Base-by-base conservation (phyloP, 805 yeast genomes). In the Yamadazyma ubonensis region DNA sequence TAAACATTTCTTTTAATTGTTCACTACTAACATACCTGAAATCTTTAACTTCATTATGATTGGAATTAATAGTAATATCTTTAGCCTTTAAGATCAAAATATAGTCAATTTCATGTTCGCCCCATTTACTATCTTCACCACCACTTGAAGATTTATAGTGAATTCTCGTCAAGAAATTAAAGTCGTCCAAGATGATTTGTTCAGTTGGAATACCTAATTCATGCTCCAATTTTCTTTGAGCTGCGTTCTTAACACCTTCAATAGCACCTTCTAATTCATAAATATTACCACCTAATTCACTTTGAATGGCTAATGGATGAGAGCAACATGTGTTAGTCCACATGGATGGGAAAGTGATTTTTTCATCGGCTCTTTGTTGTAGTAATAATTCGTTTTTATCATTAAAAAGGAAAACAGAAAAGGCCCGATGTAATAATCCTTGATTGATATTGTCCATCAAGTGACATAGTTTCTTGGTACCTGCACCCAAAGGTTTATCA, bases 241-340 rank as follows among this genome's bases (percentile, higher is more conserved):
- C 97, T 2, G 99, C 99, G 29, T 71, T 69, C 56, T 80, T 85
- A 39, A 79, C 95, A 43, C 99, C 99, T 19, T 64, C 62, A 6
- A 91, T 70, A 6, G 95, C 86, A 25, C 71, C 65, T 5, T 67
- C 62, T 43, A 90, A 70, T 26, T 61, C 61, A 29, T 67, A 56
- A 20, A 55, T 45, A 35, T 56, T 52, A 15, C 36, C 32, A 8
- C 97, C 97, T 57, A 89, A 69, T 63, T 93, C 99, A 26, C 78
- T 68, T 27, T 81, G 75, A 25, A 88, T 78, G 39, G 96, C 88
- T 38, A 93, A 71, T 7, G 99, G 99, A 61, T 93, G 99, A 1
- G 98, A 90, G 63, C 99, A 93, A 66, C 99, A 93, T 2, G 99
- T 93, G 62, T 93, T 93, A 18, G 99, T 93, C 99, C 99, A 93